Evolutionary conservation across 1,284 basidiomycete genomes (phyloP).

Genomic region (Cryptococcus sp.): DNA sequence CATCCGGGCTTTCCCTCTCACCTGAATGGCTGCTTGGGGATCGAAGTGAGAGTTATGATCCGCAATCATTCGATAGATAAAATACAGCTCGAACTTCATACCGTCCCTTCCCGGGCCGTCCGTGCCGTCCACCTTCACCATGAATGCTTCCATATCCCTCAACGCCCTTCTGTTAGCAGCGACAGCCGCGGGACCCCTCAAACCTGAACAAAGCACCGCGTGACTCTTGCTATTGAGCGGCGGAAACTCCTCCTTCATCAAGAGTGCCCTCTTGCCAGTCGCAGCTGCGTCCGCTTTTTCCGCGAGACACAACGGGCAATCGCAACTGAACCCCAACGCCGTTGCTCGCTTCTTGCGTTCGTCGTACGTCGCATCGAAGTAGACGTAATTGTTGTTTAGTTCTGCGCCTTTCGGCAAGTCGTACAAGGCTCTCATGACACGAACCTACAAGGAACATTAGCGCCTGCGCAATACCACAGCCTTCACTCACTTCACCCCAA

Average conservation of each 20-base stretch:
- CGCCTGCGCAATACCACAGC: not conserved
- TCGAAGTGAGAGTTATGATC: not conserved
- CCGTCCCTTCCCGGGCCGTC: constrained; percentile 2
- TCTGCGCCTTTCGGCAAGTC: constrained; percentile 10
- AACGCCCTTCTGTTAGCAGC: not conserved
- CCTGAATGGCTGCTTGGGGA: constrained; percentile 1
- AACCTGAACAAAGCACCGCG: not conserved
- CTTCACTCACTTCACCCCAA: constrained; percentile 2
- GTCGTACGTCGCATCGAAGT: not conserved
- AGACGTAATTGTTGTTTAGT: not conserved
- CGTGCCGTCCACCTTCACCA: constrained; percentile 1
- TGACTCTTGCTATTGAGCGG: not conserved
- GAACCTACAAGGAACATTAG: not conserved
- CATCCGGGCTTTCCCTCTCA: not conserved
- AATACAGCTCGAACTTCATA: constrained; percentile 1
- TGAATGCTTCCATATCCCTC: not conserved
- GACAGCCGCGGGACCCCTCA: not conserved
- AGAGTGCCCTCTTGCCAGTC: not conserved
- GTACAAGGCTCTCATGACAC: constrained; percentile 5
- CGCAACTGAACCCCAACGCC: constrained; percentile 5
- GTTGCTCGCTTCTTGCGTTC: not conserved
- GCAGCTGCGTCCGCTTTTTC: not conserved
- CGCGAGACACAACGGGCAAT: constrained; percentile 7
- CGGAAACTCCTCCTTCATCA: not conserved
- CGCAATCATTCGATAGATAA: not conserved